phyloP scores from a whole-genome alignment of 306 rosid genomes.

The Medicago ruthenica region DNA sequence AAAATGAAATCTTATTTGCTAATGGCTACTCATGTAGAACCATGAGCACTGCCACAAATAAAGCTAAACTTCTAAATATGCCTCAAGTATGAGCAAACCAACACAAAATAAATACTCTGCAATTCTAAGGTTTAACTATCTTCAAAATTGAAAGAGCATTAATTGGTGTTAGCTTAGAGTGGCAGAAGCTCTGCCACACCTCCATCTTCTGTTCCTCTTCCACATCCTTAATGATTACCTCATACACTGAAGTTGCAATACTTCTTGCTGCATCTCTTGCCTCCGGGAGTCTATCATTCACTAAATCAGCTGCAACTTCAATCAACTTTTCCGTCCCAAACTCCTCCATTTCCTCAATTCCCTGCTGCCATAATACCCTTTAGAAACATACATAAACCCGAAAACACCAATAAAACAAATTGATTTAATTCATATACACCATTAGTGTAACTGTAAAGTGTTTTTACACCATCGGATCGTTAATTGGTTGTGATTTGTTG shows the following conservation, averaged over 20 bases:
- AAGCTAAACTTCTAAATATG: conserved; percentile 29
- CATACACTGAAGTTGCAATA: conserved; percentile 58
- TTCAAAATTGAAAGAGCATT: conserved; percentile 74
- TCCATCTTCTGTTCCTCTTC: conserved; percentile 79
- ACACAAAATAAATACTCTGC: background rate
- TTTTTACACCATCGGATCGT: too few relatives aligned
- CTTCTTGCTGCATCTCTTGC: conserved; percentile 95
- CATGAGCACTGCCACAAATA: conserved; percentile 47
- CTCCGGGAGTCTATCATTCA: conserved; percentile 91
- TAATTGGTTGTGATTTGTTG: too few relatives aligned
- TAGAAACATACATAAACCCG: background rate
- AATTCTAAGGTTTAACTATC: conserved; percentile 54
- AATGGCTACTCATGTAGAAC: conserved; percentile 34
- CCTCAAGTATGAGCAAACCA: conserved; percentile 27
- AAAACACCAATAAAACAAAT: too few relatives aligned
- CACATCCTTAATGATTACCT: conserved; percentile 55
- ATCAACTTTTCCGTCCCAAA: conserved; percentile 67
- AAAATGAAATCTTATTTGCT: conserved; percentile 10
- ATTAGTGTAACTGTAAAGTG: too few relatives aligned
- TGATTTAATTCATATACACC: too few relatives aligned
- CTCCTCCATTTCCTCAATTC: conserved; percentile 70
- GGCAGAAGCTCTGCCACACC: conserved; percentile 87
- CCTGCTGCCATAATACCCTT: conserved; percentile 51
- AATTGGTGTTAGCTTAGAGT: conserved; percentile 65
- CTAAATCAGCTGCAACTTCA: conserved; percentile 70